Evolutionary conservation across 129 eudicot genomes (phyloP).

Genomic region (Oenanthe sinensis): DNA sequence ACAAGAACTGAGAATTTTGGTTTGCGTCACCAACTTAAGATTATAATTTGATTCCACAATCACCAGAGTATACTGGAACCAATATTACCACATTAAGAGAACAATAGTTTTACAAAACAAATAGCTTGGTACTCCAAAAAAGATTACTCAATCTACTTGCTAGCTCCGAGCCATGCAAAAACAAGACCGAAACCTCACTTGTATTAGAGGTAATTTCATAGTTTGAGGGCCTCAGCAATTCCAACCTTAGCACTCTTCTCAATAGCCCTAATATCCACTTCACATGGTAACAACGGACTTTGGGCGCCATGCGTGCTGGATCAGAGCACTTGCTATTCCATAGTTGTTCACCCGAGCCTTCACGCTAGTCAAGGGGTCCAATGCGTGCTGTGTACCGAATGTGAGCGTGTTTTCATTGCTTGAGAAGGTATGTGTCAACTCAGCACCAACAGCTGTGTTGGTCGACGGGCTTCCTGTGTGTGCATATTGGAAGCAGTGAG

Average conservation of each 20-base stretch:
- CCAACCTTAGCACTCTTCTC: slow-evolving; percentile 24
- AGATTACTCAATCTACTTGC: neutral
- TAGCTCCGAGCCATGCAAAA: slow-evolving; percentile 11
- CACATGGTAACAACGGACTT: slow-evolving; percentile 13
- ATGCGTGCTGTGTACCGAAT: slow-evolving; percentile 10
- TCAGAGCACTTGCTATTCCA: slow-evolving; percentile 20
- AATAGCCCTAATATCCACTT: slow-evolving; percentile 16
- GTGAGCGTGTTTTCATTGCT: slow-evolving; percentile 17
- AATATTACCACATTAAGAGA: neutral
- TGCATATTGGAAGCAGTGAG: slow-evolving; percentile 16
- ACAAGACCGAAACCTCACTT: neutral
- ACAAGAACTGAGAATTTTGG: neutral
- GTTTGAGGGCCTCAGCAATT: slow-evolving; percentile 15
- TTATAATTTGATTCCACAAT: neutral
- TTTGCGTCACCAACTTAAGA: neutral
- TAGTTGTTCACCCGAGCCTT: slow-evolving; percentile 19
- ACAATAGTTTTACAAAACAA: neutral
- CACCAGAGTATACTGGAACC: neutral
- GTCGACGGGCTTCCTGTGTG: slow-evolving; percentile 13
- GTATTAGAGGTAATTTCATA: neutral
- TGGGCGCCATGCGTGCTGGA: slow-evolving; percentile 24
- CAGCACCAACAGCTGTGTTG: slow-evolving; percentile 19
- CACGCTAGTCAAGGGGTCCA: slow-evolving; percentile 16
- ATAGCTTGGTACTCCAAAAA: too few relatives aligned
- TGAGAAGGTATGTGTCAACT: slow-evolving; percentile 18